Evolutionary conservation across 306 rosid species (phyloP).

Genomic region (Casuarina cunninghamiana): DNA sequence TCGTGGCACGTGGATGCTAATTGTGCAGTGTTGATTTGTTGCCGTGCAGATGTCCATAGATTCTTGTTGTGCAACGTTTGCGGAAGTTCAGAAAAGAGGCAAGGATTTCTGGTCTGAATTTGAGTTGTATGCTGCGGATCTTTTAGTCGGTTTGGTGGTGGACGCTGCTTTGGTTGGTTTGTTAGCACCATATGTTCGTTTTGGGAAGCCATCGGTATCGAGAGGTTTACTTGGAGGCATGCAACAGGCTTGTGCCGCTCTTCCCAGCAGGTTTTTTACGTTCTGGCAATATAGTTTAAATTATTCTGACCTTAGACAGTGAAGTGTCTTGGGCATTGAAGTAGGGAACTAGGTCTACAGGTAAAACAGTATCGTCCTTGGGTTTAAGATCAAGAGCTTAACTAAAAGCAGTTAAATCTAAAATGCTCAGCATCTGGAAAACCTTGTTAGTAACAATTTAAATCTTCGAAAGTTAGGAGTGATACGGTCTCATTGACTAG

Average conservation of each 20-base stretch:
- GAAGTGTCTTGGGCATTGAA: not conserved
- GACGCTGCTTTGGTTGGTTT: slow-evolving; percentile 89
- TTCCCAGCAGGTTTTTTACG: slow-evolving; percentile 84
- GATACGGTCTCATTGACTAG: not conserved
- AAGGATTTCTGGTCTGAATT: slow-evolving; percentile 89
- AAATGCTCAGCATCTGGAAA: not conserved
- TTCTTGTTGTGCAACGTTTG: slow-evolving; percentile 94
- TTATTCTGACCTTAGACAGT: no score
- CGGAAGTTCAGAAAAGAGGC: slow-evolving; percentile 89
- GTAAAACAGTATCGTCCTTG: not conserved
- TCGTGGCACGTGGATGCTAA: not conserved
- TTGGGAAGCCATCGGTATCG: slow-evolving; percentile 64
- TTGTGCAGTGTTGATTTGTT: slow-evolving; percentile 17
- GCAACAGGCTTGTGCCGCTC: slow-evolving; percentile 68
- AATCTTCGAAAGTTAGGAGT: not conserved
- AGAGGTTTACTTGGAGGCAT: slow-evolving; percentile 76
- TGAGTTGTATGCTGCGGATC: slow-evolving; percentile 91
- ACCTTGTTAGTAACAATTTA: not conserved
- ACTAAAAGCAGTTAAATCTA: not conserved
- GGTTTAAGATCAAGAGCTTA: not conserved
- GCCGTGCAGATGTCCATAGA: slow-evolving; percentile 80
- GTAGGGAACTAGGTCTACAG: not conserved
- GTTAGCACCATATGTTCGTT: slow-evolving; percentile 90
- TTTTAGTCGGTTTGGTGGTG: slow-evolving; percentile 83
- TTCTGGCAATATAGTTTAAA: not conserved